phyloP scores from a whole-genome alignment of 1,139 yeast genomes.

The Pichiaceae sp. region DNA sequence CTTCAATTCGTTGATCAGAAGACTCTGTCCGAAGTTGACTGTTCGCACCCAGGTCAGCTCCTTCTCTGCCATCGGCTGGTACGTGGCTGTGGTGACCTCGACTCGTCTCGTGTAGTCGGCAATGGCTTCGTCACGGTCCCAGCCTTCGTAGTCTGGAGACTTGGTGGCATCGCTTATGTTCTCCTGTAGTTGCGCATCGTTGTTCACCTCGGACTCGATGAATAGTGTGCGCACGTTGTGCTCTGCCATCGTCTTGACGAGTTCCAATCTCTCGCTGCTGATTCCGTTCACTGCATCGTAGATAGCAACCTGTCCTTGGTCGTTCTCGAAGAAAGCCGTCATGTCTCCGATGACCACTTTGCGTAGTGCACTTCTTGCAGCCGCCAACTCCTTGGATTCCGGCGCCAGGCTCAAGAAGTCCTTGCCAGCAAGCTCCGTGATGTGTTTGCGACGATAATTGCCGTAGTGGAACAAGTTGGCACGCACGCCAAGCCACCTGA shows the following conservation, averaged over 20 bases:
- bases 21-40: conserved; percentile 83
- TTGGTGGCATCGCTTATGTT: conserved; percentile 82
- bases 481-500: conserved; percentile 92
- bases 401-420: conserved; percentile 68
- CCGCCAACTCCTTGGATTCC: conserved; percentile 42
- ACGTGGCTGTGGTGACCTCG: conserved; percentile 32
- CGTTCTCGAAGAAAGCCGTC: conserved; percentile 58
- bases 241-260: conserved; percentile 45
- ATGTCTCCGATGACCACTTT: conserved; percentile 66
- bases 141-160: conserved; percentile 78
- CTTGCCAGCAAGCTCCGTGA: conserved; percentile 43
- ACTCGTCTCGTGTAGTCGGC: conserved; percentile 44
- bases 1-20: conserved; percentile 72
- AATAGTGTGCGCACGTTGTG: conserved; percentile 70
- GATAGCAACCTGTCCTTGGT: conserved; percentile 87
- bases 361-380: conserved; percentile 51
- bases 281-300: conserved; percentile 93
- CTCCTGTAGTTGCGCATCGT: conserved; percentile 56
- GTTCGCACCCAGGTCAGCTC: conserved; percentile 68
- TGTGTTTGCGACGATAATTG: conserved; percentile 69
- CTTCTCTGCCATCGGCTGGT: conserved; percentile 39
- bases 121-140: conserved; percentile 60
- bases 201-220: conserved; percentile 82
- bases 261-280: conserved; percentile 52
- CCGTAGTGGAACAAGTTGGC: conserved; percentile 90